Conservation (phyloP, 805 yeast species). For the Teunomyces barrocoloradensis region DNA sequence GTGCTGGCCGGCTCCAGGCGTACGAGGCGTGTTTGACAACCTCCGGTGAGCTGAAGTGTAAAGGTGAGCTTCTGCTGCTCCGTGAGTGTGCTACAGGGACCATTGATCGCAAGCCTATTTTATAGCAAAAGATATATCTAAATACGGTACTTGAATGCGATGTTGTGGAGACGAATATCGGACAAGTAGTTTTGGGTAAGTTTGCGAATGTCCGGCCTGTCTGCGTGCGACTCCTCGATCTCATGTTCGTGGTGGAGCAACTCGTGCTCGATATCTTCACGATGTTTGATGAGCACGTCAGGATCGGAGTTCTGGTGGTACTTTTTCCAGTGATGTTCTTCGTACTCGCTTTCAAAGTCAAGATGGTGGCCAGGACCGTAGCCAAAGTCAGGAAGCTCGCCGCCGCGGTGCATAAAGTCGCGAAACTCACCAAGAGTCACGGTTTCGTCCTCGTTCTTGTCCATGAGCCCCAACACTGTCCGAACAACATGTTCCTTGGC, state of each 20-base stretch:
- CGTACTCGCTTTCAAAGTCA: conserved; percentile 90
- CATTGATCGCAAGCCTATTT: conserved; percentile 16
- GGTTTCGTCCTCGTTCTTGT: conserved; percentile 61
- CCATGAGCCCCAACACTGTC: conserved; percentile 58
- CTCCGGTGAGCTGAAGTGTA: conserved; percentile 50
- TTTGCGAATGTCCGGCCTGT: conserved; percentile 25
- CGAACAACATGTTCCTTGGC: conserved; percentile 54
- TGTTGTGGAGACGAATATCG: conserved; percentile 28
- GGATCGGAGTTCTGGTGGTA: conserved; percentile 78
- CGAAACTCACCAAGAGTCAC: conserved; percentile 71
- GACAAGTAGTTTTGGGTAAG: conserved; percentile 29
- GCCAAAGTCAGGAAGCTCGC: conserved; percentile 85
- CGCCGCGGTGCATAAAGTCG: conserved; percentile 56
- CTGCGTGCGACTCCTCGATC: conserved; percentile 54
- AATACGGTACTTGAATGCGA: conserved; percentile 28
- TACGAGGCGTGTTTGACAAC: conserved; percentile 65
- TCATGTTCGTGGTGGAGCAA: conserved; percentile 82
- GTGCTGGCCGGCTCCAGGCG: conserved; percentile 54
- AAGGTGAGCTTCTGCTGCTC: conserved; percentile 50
- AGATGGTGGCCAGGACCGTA: conserved; percentile 93
- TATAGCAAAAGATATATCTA: conserved; percentile 1
- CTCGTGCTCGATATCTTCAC: conserved; percentile 88
- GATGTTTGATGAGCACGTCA: conserved; percentile 73
- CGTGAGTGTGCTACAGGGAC: conserved; percentile 60
- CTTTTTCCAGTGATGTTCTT: conserved; percentile 90